phyloP scores from a whole-genome alignment of 2,329 filamentous ascomycete species.

The Westerdykella aurantiaca region DNA sequence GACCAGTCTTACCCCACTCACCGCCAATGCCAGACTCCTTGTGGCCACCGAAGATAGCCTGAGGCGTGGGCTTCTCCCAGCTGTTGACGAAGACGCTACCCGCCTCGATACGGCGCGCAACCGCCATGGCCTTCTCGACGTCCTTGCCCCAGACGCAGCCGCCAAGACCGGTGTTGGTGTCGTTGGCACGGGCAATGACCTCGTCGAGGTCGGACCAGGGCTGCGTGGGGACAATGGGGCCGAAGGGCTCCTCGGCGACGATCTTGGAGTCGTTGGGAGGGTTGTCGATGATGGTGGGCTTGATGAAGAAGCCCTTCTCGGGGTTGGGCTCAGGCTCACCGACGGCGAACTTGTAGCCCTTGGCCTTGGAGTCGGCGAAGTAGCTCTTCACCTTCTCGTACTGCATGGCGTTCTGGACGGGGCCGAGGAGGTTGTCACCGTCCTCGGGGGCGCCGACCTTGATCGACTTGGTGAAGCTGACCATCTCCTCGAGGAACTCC shows the following conservation, averaged over 20 bases:
- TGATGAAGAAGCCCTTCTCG: conserved; percentile 51
- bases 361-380: conserved; percentile 51
- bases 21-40: conserved; percentile 75
- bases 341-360: conserved; percentile 50
- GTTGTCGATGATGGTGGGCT: conserved; percentile 55
- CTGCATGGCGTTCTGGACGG: conserved; percentile 61
- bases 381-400: conserved; percentile 55
- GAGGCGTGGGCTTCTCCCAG: conserved; percentile 43
- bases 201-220: conserved; percentile 54
- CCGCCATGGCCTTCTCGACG: conserved; percentile 43
- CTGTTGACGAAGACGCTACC: conserved; percentile 54
- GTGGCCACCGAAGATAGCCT: conserved; percentile 63
- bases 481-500: conserved; percentile 35
- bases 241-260: conserved; percentile 57
- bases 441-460: conserved; percentile 37
- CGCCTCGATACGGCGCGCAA: conserved; percentile 47
- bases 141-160: conserved; percentile 46
- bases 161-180: conserved; percentile 47
- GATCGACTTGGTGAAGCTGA: conserved; percentile 42
- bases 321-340: conserved; percentile 37
- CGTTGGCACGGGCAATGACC: conserved; percentile 47
- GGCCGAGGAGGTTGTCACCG: conserved; percentile 49
- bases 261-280: conserved; percentile 52
- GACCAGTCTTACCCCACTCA: conserved; percentile 50
- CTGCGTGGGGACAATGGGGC: conserved; percentile 59